Base-by-base conservation (phyloP, 768 basidiomycete genomes). In the Boletus tylopilopsis region DNA sequence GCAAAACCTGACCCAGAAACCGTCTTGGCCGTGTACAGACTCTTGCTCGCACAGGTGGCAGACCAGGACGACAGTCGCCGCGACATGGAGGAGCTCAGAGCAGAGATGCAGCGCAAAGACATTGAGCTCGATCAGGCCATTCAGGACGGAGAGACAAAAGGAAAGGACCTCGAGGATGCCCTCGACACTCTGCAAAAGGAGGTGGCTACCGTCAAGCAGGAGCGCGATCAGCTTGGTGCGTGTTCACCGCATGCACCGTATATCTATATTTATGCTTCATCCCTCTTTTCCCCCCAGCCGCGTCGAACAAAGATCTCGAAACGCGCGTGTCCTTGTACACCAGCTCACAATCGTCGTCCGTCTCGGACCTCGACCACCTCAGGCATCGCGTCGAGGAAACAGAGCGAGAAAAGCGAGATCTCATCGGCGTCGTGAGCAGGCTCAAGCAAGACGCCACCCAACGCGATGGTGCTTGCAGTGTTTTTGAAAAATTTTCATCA, bases 361-460 rank as follows among this genome's bases (percentile, higher is more conserved):
- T 82, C 4, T 69, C 74, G 2, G 86, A 86, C 62, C 64, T 81
- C 8, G 82, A 82, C 30, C 64, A 70, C 6, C 63, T 90, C 32
- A 81, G 76, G 55, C 76, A 69, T 47, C 79, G 81, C 33, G 69
- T 87, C 5, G 83, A 90, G 19, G 87, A 90, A 52, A 78, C 79
- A 1, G 91, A 96, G 55, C 78, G 88, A 46, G 94, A 96, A 74
- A 96, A 96, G 69, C 82, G 92, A 29, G 91, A 94, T 54, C 77
- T 96, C 40, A 75, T 94, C 36, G 81, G 79, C 24, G 87, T 93
- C 37, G 81, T 94, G 5, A 92, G 87, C 64, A 78, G 89, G 45
- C 69, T 93, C 54, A 88, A 91, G 64, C 82, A 89, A 58, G 88
- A 94, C 52, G 74, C 76, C 35, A 61, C 76, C 8, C 81, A 87